phyloP scores from a whole-genome alignment of 495 filamentous ascomycete genomes.

The Penicillium subrubescens region DNA sequence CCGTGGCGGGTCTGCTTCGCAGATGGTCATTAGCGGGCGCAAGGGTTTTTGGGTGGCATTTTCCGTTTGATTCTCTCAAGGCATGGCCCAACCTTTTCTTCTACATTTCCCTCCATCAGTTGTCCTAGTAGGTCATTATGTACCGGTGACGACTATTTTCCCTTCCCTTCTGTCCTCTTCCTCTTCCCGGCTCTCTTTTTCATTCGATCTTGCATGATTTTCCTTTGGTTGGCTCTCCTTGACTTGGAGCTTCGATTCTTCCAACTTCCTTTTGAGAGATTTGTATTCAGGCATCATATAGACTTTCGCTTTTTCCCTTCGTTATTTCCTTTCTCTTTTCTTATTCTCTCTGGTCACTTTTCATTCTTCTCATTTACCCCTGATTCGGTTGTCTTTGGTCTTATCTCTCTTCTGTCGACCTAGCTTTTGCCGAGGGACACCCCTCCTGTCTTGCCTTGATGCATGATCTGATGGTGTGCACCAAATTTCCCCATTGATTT shows the following conservation, averaged over 20 bases:
- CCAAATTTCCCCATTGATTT: not conserved
- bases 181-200: not conserved
- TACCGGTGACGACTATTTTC: not conserved
- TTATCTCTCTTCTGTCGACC: not conserved
- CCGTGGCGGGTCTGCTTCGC: constrained; percentile 37
- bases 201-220: not conserved
- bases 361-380: not conserved
- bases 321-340: not conserved
- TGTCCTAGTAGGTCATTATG: not conserved
- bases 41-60: constrained; percentile 42
- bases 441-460: not conserved
- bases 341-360: not conserved
- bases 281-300: constrained; percentile 22
- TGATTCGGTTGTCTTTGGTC: not conserved
- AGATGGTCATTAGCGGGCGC: constrained; percentile 51
- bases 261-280: constrained; percentile 8
- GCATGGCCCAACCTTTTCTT: constrained; percentile 23
- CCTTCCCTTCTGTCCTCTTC: constrained; percentile 13
- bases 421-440: not conserved
- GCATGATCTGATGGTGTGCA: constrained; percentile 5
- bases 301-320: constrained; percentile 20
- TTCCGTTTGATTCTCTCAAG: constrained; percentile 27
- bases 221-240: constrained; percentile 6
- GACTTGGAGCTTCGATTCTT: constrained; percentile 1
- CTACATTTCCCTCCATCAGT: constrained; percentile 12